Percentiles rank a stretch among this genome's conserved stretches.
Conservation (phyloP, 768 basidiomycete species). For the Cytidiella melzeri region DNA sequence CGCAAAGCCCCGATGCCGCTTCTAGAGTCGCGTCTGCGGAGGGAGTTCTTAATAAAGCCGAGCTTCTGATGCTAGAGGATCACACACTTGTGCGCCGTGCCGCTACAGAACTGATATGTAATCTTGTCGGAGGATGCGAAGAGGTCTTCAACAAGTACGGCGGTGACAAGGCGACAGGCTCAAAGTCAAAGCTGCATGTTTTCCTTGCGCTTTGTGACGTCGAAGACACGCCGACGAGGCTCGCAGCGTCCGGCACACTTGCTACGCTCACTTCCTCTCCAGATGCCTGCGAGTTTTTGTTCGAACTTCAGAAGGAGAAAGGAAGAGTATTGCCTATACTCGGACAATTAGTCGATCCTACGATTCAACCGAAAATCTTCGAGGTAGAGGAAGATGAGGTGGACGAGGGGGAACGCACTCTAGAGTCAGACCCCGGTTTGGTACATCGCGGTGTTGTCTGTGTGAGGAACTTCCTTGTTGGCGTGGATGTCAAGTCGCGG, state of each 20-base stretch:
- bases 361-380: slow-evolving; percentile 29
- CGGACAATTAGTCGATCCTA: slow-evolving; percentile 60
- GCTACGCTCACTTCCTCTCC: slow-evolving; percentile 69
- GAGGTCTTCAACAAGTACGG: slow-evolving; percentile 70
- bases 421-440: slow-evolving; percentile 49
- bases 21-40: slow-evolving; percentile 58
- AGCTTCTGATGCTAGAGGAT: slow-evolving; percentile 75
- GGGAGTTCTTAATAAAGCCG: slow-evolving; percentile 58
- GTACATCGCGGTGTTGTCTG: slow-evolving; percentile 78
- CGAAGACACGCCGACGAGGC: slow-evolving; percentile 75
- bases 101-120: slow-evolving; percentile 87
- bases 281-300: slow-evolving; percentile 53
- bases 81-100: slow-evolving; percentile 80
- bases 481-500: slow-evolving; percentile 34
- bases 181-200: slow-evolving; percentile 69
- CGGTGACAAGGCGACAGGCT: slow-evolving; percentile 33
- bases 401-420: slow-evolving; percentile 16
- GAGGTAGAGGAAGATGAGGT: slow-evolving; percentile 28
- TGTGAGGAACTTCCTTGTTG: slow-evolving; percentile 54
- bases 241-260: slow-evolving; percentile 89
- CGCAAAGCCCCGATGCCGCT: slow-evolving; percentile 60
- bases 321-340: slow-evolving; percentile 62
- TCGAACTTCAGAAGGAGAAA: slow-evolving; percentile 58
- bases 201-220: slow-evolving; percentile 82
- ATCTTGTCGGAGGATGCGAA: slow-evolving; percentile 76